Evolutionary conservation across 2,329 filamentous ascomycete genomes (phyloP).

Genomic region (Didymosphaeria variabile): DNA sequence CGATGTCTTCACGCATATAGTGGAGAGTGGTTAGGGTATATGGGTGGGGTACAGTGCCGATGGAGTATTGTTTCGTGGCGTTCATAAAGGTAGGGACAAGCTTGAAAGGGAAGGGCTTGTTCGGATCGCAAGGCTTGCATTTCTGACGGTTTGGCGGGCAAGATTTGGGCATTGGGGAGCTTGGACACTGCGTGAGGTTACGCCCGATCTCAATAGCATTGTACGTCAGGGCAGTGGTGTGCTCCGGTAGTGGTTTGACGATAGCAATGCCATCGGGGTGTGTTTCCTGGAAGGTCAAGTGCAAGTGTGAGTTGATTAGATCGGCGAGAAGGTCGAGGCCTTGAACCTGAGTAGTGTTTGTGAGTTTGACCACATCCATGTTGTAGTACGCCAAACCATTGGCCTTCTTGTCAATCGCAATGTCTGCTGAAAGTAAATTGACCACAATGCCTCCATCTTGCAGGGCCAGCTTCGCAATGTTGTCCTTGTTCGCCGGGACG

Average conservation of each 20-base stretch:
- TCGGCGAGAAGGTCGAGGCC: slow-evolving; percentile 73
- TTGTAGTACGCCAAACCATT: slow-evolving; percentile 80
- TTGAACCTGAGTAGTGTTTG: slow-evolving; percentile 60
- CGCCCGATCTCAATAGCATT: slow-evolving; percentile 77
- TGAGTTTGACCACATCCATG: slow-evolving; percentile 65
- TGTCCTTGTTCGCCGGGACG: slow-evolving; percentile 65
- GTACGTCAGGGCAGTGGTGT: slow-evolving; percentile 76
- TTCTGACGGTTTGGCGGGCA: slow-evolving; percentile 83
- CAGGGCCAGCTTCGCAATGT: slow-evolving; percentile 64
- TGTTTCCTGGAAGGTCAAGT: slow-evolving; percentile 81
- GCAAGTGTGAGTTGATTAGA: slow-evolving; percentile 85
- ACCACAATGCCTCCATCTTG: slow-evolving; percentile 68
- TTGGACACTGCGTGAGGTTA: slow-evolving; percentile 78
- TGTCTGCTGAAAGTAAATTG: slow-evolving; percentile 62
- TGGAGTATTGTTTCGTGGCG: slow-evolving; percentile 75
- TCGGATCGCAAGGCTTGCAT: slow-evolving; percentile 75
- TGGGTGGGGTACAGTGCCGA: slow-evolving; percentile 89
- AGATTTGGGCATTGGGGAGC: slow-evolving; percentile 74
- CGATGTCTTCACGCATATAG: slow-evolving; percentile 59
- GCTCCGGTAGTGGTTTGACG: slow-evolving; percentile 78
- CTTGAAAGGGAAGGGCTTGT: slow-evolving; percentile 71
- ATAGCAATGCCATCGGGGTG: slow-evolving; percentile 82
- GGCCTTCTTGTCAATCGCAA: slow-evolving; percentile 72
- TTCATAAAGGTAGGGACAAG: slow-evolving; percentile 76
- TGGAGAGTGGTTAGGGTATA: slow-evolving; percentile 80